Conservation (phyloP, 2,329 filamentous ascomycete genomes). For the Bertia moriformis region DNA sequence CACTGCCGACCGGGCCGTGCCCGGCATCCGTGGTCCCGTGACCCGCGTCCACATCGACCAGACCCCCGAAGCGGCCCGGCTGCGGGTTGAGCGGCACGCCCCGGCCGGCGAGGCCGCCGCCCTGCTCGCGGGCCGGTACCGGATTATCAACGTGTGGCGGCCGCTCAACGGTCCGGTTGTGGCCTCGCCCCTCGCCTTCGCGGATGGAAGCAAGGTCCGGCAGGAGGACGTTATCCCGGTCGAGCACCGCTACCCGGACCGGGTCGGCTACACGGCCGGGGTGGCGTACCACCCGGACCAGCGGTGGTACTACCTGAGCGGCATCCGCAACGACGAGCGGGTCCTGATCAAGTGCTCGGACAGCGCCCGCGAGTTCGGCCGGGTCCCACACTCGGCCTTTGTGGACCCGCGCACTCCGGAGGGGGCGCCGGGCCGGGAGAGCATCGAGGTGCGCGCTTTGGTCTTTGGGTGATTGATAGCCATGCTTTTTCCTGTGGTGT, state of each 20-base stretch:
- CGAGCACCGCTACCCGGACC: conserved; percentile 58
- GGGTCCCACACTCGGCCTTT: conserved; percentile 66
- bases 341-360: conserved; percentile 69
- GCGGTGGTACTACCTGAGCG: conserved; percentile 68
- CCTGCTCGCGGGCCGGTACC: conserved; percentile 54
- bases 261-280: conserved; percentile 60
- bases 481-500: too few species aligned
- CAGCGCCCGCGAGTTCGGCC: conserved; percentile 37
- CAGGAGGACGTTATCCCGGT: conserved; percentile 56
- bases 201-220: conserved; percentile 44
- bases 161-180: conserved; percentile 47
- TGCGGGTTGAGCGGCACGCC: conserved; percentile 26
- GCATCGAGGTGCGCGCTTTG: conserved; percentile 76
- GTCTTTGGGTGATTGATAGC: too few species aligned
- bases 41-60: conserved; percentile 44
- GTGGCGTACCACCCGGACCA: conserved; percentile 48
- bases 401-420: conserved; percentile 55
- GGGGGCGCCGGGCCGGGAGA: conserved; percentile 63
- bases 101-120: conserved; percentile 41
- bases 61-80: conserved; percentile 26
- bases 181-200: conserved; percentile 54
- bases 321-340: conserved; percentile 61
- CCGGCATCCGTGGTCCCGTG: conserved; percentile 24
- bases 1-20: conserved; percentile 2
- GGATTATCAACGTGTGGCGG: conserved; percentile 81